phyloP scores from a whole-genome alignment of 2,329 filamentous ascomycete species.

The Fusarium austroafricanum region DNA sequence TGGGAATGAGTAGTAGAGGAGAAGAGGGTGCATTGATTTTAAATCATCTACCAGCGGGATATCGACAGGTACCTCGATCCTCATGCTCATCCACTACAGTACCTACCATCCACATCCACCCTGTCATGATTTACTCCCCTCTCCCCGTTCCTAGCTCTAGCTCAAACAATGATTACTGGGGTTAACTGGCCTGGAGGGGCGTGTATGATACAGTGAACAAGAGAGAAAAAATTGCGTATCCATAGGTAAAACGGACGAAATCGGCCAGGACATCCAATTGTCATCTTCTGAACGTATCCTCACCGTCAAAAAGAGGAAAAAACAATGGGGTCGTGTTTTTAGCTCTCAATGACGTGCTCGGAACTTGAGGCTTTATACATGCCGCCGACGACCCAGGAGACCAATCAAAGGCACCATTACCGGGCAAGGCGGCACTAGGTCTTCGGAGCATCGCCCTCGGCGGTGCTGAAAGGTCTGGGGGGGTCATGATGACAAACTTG shows the following conservation, averaged over 20 bases:
- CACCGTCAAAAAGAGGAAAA: slow-evolving; percentile 37
- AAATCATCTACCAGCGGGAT: slow-evolving; percentile 27
- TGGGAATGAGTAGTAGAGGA: slow-evolving; percentile 12
- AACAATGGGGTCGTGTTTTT: slow-evolving; percentile 45
- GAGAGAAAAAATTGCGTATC: slow-evolving; percentile 42
- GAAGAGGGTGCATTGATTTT: slow-evolving; percentile 35
- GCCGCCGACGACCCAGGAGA: slow-evolving; percentile 41
- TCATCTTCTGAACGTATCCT: slow-evolving; percentile 20
- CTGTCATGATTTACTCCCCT: slow-evolving; percentile 36
- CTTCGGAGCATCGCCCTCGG: slow-evolving; percentile 47
- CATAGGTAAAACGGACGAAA: slow-evolving; percentile 39
- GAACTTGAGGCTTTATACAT: slow-evolving; percentile 49
- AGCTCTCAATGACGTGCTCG: slow-evolving; percentile 51
- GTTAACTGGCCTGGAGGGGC: slow-evolving; percentile 27
- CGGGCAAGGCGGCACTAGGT: slow-evolving; percentile 34
- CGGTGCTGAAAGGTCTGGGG: slow-evolving; percentile 18
- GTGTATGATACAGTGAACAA: slow-evolving; percentile 14
- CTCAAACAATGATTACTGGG: slow-evolving; percentile 33
- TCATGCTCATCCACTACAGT: slow-evolving; percentile 35
- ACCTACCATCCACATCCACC: slow-evolving; percentile 36
- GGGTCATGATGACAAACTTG: slow-evolving; percentile 28
- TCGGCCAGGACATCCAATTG: slow-evolving; percentile 36
- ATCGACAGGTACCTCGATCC: slow-evolving; percentile 22
- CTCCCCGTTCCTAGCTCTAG: slow-evolving; percentile 21
- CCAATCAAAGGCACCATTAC: slow-evolving; percentile 41